Percentiles rank a stretch among this genome's conserved stretches.
Conservation (phyloP, 2,329 filamentous ascomycete species). For the Diaporthe australafricana region DNA sequence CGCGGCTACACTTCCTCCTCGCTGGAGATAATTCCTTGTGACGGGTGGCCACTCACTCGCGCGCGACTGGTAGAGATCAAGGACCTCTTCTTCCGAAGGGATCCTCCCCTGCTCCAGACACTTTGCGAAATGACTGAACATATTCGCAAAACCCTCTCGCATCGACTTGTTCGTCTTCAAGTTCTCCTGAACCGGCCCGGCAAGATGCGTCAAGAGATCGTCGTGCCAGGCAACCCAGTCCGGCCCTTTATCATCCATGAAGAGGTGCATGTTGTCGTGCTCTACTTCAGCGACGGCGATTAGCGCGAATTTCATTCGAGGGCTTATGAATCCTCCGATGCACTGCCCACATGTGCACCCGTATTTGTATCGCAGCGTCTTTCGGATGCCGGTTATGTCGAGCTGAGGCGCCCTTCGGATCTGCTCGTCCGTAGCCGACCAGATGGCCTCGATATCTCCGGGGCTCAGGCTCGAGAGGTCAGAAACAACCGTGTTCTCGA, state of each 20-base stretch:
- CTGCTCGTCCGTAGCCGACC: not conserved
- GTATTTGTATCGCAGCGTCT: constrained; percentile 45
- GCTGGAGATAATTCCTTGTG: constrained; percentile 46
- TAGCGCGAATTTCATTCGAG: constrained; percentile 49
- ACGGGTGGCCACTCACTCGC: constrained; percentile 44
- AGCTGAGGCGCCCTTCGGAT: not conserved
- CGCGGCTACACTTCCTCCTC: constrained; percentile 45
- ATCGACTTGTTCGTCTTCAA: not conserved
- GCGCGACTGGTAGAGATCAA: not conserved
- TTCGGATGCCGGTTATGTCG: constrained; percentile 21
- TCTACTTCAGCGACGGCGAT: constrained; percentile 42
- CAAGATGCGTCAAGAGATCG: not conserved
- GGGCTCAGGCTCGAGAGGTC: constrained; percentile 1
- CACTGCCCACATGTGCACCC: constrained; percentile 54
- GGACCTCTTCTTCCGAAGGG: not conserved
- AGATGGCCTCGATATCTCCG: not conserved
- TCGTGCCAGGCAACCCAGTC: not conserved
- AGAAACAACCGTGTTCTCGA: not conserved
- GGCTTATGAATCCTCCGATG: constrained; percentile 51
- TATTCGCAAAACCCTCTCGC: not conserved
- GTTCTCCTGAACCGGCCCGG: not conserved
- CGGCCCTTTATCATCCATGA: not conserved
- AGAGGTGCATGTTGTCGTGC: constrained; percentile 41
- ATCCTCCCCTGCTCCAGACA: not conserved
- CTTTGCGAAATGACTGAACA: not conserved